phyloP scores from a whole-genome alignment of 768 basidiomycete genomes.

The Cyclocybe cylindracea region DNA sequence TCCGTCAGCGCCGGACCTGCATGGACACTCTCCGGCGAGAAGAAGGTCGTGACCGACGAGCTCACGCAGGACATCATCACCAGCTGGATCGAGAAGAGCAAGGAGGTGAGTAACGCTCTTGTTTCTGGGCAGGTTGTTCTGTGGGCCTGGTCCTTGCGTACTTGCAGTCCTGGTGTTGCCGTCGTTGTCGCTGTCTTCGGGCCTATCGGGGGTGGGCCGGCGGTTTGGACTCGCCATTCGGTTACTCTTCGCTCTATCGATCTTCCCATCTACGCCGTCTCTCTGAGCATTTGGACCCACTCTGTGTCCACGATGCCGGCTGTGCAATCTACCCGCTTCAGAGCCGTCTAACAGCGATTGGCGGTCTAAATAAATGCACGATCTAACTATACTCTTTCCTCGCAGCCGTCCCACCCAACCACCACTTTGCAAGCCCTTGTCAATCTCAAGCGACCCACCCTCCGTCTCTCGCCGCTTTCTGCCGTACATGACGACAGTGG shows the following conservation, averaged over 20 bases:
- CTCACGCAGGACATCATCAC: constrained; percentile 83
- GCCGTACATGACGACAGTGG: constrained; percentile 43
- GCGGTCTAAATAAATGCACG: too few species aligned
- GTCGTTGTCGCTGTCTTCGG: neutral
- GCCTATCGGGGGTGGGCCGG: too few species aligned
- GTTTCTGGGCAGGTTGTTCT: constrained; percentile 5
- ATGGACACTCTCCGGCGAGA: constrained; percentile 70
- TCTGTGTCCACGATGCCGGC: too few species aligned
- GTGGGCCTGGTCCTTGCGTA: neutral
- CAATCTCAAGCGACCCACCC: constrained; percentile 88
- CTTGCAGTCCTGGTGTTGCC: neutral
- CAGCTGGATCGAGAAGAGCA: constrained; percentile 84
- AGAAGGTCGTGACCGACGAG: constrained; percentile 62
- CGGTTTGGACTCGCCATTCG: too few species aligned
- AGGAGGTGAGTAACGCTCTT: constrained; percentile 58
- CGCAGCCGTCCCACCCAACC: constrained; percentile 76
- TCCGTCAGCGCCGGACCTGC: constrained; percentile 65
- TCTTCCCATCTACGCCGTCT: too few species aligned
- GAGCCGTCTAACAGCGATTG: too few species aligned
- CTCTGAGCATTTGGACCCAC: too few species aligned
- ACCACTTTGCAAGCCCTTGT: constrained; percentile 94
- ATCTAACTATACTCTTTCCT: neutral
- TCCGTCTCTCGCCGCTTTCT: constrained; percentile 71
- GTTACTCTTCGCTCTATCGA: too few species aligned
- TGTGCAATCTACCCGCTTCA: too few species aligned